These are phyloP conservation scores for Pythium insidiosum DNA, from an alignment of 352 stramenopile species.

Conservation along the genomic window DNA sequence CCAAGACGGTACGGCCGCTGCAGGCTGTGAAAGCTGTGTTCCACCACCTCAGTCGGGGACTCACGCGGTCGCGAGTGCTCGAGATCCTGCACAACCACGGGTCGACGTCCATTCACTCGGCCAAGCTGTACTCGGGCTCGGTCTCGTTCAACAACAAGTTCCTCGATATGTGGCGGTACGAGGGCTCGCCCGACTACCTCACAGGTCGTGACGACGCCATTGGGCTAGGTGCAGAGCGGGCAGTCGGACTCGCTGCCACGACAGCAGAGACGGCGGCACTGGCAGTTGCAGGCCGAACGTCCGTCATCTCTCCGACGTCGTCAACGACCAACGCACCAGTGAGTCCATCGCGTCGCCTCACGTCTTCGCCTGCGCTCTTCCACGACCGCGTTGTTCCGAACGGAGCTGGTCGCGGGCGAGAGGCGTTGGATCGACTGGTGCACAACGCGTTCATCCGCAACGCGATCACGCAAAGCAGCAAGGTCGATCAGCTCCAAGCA, in stretches of 20 bases:
- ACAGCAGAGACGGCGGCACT: too few species aligned
- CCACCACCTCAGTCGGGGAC: conserved; percentile 60
- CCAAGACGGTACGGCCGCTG: conserved; percentile 30
- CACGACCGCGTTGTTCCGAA: conserved; percentile 32
- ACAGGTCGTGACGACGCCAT: conserved; percentile 19
- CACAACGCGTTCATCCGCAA: conserved; percentile 34
- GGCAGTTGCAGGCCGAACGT: too few species aligned
- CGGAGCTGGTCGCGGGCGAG: conserved; percentile 34
- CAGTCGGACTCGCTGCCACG: background rate
- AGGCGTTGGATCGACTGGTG: conserved; percentile 48
- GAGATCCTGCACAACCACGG: conserved; percentile 65
- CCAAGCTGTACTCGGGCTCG: conserved; percentile 64
- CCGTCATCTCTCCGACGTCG: background rate
- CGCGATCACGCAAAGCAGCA: background rate
- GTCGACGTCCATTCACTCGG: conserved; percentile 49
- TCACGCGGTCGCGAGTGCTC: conserved; percentile 51
- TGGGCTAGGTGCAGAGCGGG: too few species aligned
- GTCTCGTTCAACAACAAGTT: conserved; percentile 78
- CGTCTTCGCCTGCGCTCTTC: conserved; percentile 28
- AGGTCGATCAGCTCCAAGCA: background rate
- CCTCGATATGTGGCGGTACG: conserved; percentile 73
- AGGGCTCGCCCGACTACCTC: conserved; percentile 72
- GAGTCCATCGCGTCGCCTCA: conserved; percentile 11
- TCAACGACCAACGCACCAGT: background rate
- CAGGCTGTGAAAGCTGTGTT: conserved; percentile 72